Percentiles rank a stretch among this genome's conserved stretches.
Conservation (phyloP, 176 grass and related monocot genomes). For the Carex cristatella region DNA sequence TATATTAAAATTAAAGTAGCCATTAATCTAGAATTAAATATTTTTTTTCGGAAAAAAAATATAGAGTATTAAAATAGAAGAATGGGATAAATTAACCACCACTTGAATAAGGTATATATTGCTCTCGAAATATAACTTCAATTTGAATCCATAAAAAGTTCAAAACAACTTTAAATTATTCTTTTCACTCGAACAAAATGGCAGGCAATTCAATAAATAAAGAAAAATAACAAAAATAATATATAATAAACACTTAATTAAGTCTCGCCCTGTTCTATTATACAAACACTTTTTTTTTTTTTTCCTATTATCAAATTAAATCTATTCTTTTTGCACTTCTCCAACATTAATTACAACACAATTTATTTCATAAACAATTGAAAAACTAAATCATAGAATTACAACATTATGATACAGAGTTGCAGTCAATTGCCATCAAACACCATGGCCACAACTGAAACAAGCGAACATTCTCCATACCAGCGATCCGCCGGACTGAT, state of each 20-base stretch:
- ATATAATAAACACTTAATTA: no score
- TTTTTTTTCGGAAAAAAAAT: no score
- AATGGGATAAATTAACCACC: background rate
- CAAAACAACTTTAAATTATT: background rate
- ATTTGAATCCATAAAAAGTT: background rate
- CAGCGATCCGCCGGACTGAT: constrained; percentile 3
- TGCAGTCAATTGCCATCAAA: background rate
- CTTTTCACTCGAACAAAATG: no score
- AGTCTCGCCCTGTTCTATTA: no score
- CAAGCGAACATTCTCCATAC: constrained; percentile 41
- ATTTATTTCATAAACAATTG: no score
- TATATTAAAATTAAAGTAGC: no score
- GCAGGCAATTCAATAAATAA: no score
- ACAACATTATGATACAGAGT: background rate
- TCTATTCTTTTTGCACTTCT: background rate
- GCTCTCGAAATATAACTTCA: background rate
- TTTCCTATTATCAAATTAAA: background rate
- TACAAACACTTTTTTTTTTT: no score
- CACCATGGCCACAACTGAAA: constrained; percentile 30
- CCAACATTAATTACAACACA: background rate
- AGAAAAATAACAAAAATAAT: no score
- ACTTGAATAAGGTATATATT: background rate
- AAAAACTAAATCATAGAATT: background rate
- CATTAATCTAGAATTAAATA: no score
- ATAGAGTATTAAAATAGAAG: no score